Evolutionary conservation across 805 yeast genomes (phyloP).

Genomic region (Candida vaughaniae): DNA sequence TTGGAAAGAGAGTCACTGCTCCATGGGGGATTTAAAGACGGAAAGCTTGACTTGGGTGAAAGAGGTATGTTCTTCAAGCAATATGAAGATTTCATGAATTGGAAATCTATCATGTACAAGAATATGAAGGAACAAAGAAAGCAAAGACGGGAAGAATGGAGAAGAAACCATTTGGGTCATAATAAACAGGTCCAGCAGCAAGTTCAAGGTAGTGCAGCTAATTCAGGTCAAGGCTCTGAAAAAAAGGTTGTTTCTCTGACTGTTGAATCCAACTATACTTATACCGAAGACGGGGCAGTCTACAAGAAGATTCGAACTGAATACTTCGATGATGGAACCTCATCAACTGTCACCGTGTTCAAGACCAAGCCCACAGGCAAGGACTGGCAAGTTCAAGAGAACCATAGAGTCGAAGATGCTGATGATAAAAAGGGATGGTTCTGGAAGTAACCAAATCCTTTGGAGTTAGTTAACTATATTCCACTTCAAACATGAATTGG

Average conservation of each 20-base stretch:
- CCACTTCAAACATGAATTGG: too few relatives aligned
- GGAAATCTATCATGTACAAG: constrained; percentile 59
- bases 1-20: constrained; percentile 36
- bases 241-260: constrained; percentile 10
- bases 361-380: constrained; percentile 30
- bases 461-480: too few relatives aligned
- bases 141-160: constrained; percentile 2
- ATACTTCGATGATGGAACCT: constrained; percentile 37
- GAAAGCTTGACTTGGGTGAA: constrained; percentile 39
- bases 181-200: not conserved
- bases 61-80: constrained; percentile 63
- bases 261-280: constrained; percentile 6
- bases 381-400: constrained; percentile 29
- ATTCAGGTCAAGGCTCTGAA: not conserved
- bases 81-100: constrained; percentile 62
- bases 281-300: constrained; percentile 26
- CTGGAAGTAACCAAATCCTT: constrained; percentile 21
- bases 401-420: constrained; percentile 22
- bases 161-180: not conserved
- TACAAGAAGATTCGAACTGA: constrained; percentile 33
- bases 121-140: constrained; percentile 39
- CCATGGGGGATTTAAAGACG: constrained; percentile 10
- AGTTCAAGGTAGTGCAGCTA: not conserved
- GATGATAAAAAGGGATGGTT: constrained; percentile 22
- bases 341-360: constrained; percentile 26